Evolutionary conservation across 768 basidiomycete genomes (phyloP).

Genomic region (Rhizopogon salebrosus): DNA sequence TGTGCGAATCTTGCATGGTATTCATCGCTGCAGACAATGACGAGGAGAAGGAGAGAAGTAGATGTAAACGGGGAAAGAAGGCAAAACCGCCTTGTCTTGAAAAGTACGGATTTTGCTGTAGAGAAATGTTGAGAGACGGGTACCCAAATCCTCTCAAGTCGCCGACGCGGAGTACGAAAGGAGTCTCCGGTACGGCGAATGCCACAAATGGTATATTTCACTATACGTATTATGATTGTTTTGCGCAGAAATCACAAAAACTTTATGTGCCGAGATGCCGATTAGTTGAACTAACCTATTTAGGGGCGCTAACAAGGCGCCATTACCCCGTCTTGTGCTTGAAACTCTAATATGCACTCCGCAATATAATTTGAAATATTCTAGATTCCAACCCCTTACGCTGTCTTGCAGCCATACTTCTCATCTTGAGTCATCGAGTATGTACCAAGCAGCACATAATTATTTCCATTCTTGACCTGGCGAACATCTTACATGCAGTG

Average conservation of each 20-base stretch:
- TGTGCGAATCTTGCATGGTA: conserved; percentile 38
- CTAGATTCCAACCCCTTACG: too few species aligned
- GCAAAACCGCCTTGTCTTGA: conserved; percentile 7
- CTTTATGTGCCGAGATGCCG: background rate
- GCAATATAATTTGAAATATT: too few species aligned
- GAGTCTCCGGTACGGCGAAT: conserved; percentile 1
- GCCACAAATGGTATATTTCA: background rate
- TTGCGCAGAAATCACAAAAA: background rate
- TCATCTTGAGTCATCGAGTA: too few species aligned
- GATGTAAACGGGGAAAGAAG: background rate
- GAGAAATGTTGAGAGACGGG: conserved; percentile 24
- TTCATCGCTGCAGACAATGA: conserved; percentile 29
- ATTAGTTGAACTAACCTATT: background rate
- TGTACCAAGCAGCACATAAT: too few species aligned
- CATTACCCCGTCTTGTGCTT: too few species aligned
- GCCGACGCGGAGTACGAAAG: conserved; percentile 23
- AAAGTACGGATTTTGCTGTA: conserved; percentile 16
- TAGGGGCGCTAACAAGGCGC: too few species aligned
- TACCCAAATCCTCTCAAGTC: conserved; percentile 19
- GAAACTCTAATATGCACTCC: too few species aligned
- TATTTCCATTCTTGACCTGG: too few species aligned
- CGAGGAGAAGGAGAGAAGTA: conserved; percentile 10
- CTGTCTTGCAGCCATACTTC: too few species aligned
- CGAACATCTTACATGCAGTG: too few species aligned
- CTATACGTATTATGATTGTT: background rate